These are phyloP conservation scores for Apiospora kogelbergensis DNA, from an alignment of 2,329 filamentous ascomycete genomes.

Conservation along the genomic window DNA sequence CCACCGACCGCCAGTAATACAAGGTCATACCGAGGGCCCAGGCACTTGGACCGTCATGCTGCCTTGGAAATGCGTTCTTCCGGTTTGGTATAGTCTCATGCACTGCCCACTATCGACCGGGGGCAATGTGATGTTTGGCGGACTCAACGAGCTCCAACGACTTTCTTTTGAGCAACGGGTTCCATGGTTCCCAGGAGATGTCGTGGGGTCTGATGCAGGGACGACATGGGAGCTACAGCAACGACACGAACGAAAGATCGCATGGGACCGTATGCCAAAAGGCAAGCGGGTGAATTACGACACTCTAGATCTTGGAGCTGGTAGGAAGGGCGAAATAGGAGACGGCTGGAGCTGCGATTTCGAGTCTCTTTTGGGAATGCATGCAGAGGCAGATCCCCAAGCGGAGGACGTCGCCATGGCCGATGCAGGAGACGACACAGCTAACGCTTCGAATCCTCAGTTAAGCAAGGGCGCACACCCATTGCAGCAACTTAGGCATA, in stretches of 20 bases:
- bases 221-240: conserved; percentile 74
- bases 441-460: conserved; percentile 11
- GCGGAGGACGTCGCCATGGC: conserved; percentile 15
- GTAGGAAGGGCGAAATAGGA: conserved; percentile 79
- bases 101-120: conserved; percentile 79
- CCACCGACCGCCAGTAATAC: conserved; percentile 22
- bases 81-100: conserved; percentile 84
- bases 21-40: conserved; percentile 49
- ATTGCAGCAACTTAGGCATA: conserved; percentile 33
- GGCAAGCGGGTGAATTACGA: conserved; percentile 78
- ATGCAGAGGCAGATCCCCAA: conserved; percentile 18
- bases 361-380: conserved; percentile 60
- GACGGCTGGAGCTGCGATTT: conserved; percentile 83
- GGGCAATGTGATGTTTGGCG: conserved; percentile 79
- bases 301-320: conserved; percentile 70
- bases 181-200: conserved; percentile 87
- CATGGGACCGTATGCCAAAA: conserved; percentile 78
- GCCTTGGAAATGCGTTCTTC: conserved; percentile 85
- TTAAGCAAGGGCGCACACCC: conserved; percentile 18
- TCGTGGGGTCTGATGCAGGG: conserved; percentile 75
- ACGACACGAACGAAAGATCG: conserved; percentile 54
- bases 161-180: conserved; percentile 75
- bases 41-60: conserved; percentile 81
- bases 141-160: conserved; percentile 76
- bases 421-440: conserved; percentile 14